phyloP scores from a whole-genome alignment of 2,329 filamentous ascomycete genomes.

The Colletotrichum sp. region DNA sequence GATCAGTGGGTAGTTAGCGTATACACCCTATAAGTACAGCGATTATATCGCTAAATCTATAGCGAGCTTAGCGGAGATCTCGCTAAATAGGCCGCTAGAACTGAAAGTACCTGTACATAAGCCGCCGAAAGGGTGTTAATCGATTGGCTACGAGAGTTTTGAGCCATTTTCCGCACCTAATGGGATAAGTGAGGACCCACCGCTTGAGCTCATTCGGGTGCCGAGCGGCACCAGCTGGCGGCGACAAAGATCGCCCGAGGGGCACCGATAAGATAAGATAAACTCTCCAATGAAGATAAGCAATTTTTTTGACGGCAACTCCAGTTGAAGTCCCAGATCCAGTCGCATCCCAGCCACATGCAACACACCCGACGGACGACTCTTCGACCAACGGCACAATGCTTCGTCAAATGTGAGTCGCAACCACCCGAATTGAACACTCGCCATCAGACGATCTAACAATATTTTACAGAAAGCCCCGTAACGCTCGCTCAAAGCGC shows the following conservation, averaged over 20 bases:
- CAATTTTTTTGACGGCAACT: constrained; percentile 19
- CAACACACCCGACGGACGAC: constrained; percentile 16
- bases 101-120: too few relatives aligned
- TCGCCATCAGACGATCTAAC: background rate
- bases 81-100: too few relatives aligned
- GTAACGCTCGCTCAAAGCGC: constrained; percentile 87
- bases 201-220: background rate
- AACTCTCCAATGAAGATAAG: background rate
- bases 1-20: too few relatives aligned
- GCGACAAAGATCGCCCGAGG: background rate
- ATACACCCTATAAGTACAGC: too few relatives aligned
- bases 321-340: background rate
- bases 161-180: too few relatives aligned
- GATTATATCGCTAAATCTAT: too few relatives aligned
- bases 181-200: background rate
- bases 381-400: constrained; percentile 34
- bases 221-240: background rate
- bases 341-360: constrained; percentile 16
- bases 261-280: constrained; percentile 7
- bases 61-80: too few relatives aligned
- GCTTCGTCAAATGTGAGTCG: constrained; percentile 54
- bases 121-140: too few relatives aligned
- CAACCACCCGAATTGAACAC: background rate
- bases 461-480: constrained; percentile 53
- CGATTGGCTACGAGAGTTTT: too few relatives aligned